Base-by-base conservation (phyloP, 805 yeast genomes). In the Metschnikowia peoriensis region DNA sequence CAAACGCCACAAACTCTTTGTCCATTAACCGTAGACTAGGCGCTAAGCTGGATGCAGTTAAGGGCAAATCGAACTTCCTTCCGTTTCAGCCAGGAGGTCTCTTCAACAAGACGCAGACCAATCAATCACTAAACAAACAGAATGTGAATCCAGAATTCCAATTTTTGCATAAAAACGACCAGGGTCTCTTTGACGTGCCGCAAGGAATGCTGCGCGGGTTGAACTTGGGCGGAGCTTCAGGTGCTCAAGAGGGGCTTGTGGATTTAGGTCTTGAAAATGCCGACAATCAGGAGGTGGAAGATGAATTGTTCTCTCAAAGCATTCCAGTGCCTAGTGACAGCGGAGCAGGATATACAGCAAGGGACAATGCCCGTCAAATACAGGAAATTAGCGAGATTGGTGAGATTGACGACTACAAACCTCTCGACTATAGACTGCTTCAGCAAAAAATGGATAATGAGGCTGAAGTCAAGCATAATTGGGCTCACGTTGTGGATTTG, bases 401-500 rank as follows among this genome's bases (percentile, higher is more conserved):
- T 27, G 84, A 81, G 52, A 67, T 82, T 29, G 80, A 78, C 61
- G 78, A 77, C 8, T 54, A 75, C 7, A 70, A 70, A 1, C 70
- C 77, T 0, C 58, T 68, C 28, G 76, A 74, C 55, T 73, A 66
- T 54, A 38, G 64, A 1, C 55, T 68, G 44, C 57, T 61, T 29
- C 61, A 62, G 27, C 54, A 58, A 16, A 55, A 60, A 22, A 58
- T 66, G 58, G 64, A 62, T 14, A 57, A 61, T 32, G 67, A 64
- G 43, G 63, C 59, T 27, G 64, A 64, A 50, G 61, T 48, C 38
- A 80, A 81, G 55, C 82, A 78, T 54, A 83, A 85, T 53, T 94
- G 98, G 98, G 99, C 99, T 0, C 99, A 94, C 70, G 83, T 89
- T 40, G 97, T 94, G 10, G 97, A 94, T 61, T 71, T 94, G 46